These are phyloP conservation scores for Candida anutae DNA, from an alignment of 1,139 yeast genomes.

Conservation along the genomic window DNA sequence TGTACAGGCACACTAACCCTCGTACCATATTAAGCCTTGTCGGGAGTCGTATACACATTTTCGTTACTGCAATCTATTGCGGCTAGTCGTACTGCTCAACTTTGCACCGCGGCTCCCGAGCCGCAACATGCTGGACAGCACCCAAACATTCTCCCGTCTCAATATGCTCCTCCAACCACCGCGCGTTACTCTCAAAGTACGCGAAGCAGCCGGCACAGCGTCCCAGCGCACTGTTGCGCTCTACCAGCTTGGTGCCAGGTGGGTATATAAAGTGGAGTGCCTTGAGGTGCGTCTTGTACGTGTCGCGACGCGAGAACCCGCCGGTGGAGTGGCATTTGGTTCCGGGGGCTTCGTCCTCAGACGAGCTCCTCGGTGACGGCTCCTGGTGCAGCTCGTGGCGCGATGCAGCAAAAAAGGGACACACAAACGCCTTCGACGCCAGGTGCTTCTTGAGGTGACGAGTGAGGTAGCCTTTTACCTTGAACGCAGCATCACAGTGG, in stretches of 20 bases:
- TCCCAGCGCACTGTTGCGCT: slow-evolving; percentile 38
- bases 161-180: slow-evolving; percentile 47
- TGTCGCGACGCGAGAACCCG: slow-evolving; percentile 51
- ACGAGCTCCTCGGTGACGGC: slow-evolving; percentile 7
- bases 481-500: slow-evolving; percentile 40
- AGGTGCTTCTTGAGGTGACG: slow-evolving; percentile 50
- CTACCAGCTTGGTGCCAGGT: slow-evolving; percentile 45
- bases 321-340: slow-evolving; percentile 54
- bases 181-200: slow-evolving; percentile 37
- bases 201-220: slow-evolving; percentile 53
- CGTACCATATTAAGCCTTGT: too few species aligned
- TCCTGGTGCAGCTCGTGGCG: too few species aligned
- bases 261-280: slow-evolving; percentile 55
- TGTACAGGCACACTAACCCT: too few species aligned
- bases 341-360: slow-evolving; percentile 11
- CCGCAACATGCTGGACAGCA: slow-evolving; percentile 20
- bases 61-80: too few species aligned
- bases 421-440: slow-evolving; percentile 41
- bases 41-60: too few species aligned
- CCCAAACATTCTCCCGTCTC: slow-evolving; percentile 40
- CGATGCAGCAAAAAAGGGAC: slow-evolving; percentile 53
- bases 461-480: slow-evolving; percentile 50
- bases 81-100: too few species aligned
- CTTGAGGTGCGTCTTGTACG: slow-evolving; percentile 50
- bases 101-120: too few species aligned